phyloP scores from a whole-genome alignment of 306 rosid genomes.

The Dryas drummondii region DNA sequence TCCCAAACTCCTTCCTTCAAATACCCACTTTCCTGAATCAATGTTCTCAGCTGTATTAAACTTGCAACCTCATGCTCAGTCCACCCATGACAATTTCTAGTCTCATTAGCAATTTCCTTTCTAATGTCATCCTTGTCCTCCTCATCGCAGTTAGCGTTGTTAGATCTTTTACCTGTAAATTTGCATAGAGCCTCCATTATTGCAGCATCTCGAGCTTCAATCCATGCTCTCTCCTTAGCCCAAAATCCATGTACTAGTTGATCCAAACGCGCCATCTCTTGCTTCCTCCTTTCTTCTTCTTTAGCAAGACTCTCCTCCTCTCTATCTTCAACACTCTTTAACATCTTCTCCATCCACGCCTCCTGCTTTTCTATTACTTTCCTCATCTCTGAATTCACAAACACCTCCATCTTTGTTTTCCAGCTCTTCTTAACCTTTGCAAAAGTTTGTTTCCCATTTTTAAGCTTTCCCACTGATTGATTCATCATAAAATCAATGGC shows the following conservation, averaged over 20 bases:
- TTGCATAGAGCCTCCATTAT: constrained; percentile 44
- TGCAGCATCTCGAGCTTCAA: constrained; percentile 63
- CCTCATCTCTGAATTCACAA: constrained; percentile 57
- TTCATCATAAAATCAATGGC: neutral
- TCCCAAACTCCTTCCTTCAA: constrained; percentile 1
- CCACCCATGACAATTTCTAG: neutral
- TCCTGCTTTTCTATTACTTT: constrained; percentile 65
- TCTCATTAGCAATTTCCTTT: neutral
- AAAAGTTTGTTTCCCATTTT: neutral
- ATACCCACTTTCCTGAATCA: neutral
- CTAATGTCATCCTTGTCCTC: neutral
- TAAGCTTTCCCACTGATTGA: neutral
- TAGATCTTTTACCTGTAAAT: constrained; percentile 25
- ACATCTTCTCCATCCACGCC: constrained; percentile 65
- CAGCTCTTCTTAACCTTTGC: constrained; percentile 39
- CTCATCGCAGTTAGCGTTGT: neutral
- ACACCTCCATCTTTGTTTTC: constrained; percentile 57
- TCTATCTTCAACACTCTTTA: constrained; percentile 50
- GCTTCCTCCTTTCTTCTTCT: constrained; percentile 66
- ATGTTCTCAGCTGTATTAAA: neutral
- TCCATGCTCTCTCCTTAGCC: constrained; percentile 74
- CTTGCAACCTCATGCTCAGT: neutral
- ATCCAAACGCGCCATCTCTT: constrained; percentile 44
- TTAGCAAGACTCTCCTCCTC: constrained; percentile 49
- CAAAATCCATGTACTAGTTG: constrained; percentile 52